Base-by-base conservation (phyloP, 148 eudicot genomes). In the Cornus suecica region DNA sequence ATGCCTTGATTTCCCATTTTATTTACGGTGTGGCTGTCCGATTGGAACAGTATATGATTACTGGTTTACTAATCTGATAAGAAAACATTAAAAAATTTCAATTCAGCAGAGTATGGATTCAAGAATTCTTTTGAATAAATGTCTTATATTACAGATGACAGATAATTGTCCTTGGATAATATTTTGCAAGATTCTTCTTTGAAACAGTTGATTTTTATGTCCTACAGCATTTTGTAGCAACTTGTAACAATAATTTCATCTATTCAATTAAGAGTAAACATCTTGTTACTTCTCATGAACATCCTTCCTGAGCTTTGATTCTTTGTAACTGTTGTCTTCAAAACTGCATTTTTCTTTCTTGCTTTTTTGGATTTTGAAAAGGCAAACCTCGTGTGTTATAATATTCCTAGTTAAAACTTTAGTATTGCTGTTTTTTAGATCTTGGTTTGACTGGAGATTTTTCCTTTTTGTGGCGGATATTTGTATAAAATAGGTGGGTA, bases 401-500 rank as follows among this genome's bases (percentile, higher is more conserved):
- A 54, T 4, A 11, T 32, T 56, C 0, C 16, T 1, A 31, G 37
- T 22, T n/a, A 60, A 71, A 70, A 13, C 34, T 32, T 67, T 52
- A 32, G 25, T 51, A 67, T 31, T 30, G 62, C 23, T 4, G 20
- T 37, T 8, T 14, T 45, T 62, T 25, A 18, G 42, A 72, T 29
- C 22, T 37, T 60, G 58, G 2, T 1, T 41, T 16, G 34, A 58
- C 62, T 18, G 7, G 10, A 11, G 16, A n/a, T n/a, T 1, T 15
- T 4, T 24, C 9, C 2, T 77, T 71, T 65, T 71, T 1, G 75
- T 71, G 80, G 64, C 65, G 71, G 18, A 64, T 30, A 48, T 73
- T 81, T 37, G 27, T 27, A 31, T 31, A 16, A 32, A 66, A 63
- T 66, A 83, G 86, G 83, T 83, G 86, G 86, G 76, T 83, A 68